phyloP scores from a whole-genome alignment of 345 rosid species.

The Camelina sativa region DNA sequence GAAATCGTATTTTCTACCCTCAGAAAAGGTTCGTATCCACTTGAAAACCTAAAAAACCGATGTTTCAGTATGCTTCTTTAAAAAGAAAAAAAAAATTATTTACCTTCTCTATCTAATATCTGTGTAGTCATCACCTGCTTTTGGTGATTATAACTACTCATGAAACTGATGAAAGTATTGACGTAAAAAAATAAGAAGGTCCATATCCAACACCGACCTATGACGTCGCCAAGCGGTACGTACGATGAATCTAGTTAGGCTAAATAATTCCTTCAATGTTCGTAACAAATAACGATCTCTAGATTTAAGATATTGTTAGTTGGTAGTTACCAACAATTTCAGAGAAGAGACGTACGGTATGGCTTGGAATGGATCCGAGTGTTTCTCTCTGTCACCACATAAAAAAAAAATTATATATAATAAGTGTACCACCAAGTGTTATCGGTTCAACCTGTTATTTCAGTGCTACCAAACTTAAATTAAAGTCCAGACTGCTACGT shows the following conservation, averaged over 20 bases:
- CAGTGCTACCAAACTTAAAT: background rate
- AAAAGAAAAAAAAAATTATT: background rate
- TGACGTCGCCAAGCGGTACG: slow-evolving; percentile 22
- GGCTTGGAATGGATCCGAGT: slow-evolving; percentile 35
- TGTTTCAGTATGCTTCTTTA: no score
- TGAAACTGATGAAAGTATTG: background rate
- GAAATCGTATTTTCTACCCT: background rate
- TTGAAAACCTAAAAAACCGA: background rate
- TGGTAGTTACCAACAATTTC: background rate
- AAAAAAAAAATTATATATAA: background rate
- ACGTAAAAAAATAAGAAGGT: background rate
- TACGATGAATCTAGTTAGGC: slow-evolving; percentile 33
- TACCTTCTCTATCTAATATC: background rate
- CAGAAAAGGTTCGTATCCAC: background rate
- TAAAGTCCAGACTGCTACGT: background rate
- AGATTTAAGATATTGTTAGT: slow-evolving; percentile 1
- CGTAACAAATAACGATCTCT: slow-evolving; percentile 8
- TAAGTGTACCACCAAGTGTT: background rate
- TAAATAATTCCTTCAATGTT: background rate
- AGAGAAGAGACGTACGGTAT: slow-evolving; percentile 22
- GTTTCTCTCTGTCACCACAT: slow-evolving; percentile 7
- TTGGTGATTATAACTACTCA: background rate
- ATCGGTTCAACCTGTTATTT: background rate
- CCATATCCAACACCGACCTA: slow-evolving; percentile 16
- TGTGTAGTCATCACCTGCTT: background rate